A percentile compares a stretch with the other conserved stretches of the same genome.
Conservation (phyloP, 2,329 filamentous ascomycete species). For the Fulvia fulva region DNA sequence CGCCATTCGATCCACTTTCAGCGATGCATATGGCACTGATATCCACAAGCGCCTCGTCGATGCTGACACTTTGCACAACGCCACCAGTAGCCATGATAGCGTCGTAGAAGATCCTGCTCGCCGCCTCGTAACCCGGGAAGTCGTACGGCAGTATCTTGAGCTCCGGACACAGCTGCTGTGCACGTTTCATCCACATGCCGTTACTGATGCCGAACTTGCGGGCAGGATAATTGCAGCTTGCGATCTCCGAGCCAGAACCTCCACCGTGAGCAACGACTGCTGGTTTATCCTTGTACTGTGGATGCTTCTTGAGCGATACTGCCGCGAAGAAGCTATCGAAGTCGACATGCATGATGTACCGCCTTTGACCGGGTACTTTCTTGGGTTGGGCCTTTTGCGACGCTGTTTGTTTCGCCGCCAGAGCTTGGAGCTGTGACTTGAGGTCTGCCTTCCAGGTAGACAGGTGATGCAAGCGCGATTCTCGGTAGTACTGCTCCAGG, state of each 20-base stretch:
- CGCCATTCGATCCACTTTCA: conserved; percentile 63
- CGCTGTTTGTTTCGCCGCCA: conserved; percentile 65
- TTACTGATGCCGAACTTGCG: conserved; percentile 85
- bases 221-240: conserved; percentile 94
- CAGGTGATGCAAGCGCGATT: conserved; percentile 89
- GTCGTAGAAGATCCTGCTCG: conserved; percentile 82
- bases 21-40: conserved; percentile 67
- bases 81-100: conserved; percentile 75
- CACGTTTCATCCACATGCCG: conserved; percentile 98
- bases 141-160: conserved; percentile 92
- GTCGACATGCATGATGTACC: conserved; percentile 92
- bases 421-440: conserved; percentile 79
- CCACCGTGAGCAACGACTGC: conserved; percentile 83
- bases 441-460: conserved; percentile 96
- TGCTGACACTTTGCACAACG: conserved; percentile 89
- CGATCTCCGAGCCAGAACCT: conserved; percentile 87
- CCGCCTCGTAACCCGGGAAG: conserved; percentile 89
- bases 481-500: conserved; percentile 88
- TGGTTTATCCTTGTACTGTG: conserved; percentile 73
- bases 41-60: conserved; percentile 91
- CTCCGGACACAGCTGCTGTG: conserved; percentile 75
- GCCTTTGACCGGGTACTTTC: conserved; percentile 58
- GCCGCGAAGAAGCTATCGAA: conserved; percentile 99
- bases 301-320: conserved; percentile 75
- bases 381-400: conserved; percentile 51